These are phyloP conservation scores for Coelastrella sp. DNA, from an alignment of 139 green algal genomes.

Conservation along the genomic window DNA sequence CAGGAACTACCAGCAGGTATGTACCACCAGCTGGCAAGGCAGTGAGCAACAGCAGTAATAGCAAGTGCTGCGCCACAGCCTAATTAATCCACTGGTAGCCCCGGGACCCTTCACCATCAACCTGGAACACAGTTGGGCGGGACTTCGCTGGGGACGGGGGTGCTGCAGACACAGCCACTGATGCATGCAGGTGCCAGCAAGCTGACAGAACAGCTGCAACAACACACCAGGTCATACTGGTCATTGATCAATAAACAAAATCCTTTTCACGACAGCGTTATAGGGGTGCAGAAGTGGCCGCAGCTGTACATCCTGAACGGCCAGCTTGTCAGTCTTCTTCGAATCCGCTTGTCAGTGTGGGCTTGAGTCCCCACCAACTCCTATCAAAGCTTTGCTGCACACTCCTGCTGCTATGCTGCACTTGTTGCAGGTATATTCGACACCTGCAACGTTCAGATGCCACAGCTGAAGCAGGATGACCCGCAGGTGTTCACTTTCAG, in stretches of 20 bases:
- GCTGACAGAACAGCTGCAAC: background rate
- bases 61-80: background rate
- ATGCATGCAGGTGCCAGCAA: background rate
- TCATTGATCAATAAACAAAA: background rate
- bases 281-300: background rate
- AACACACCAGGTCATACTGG: background rate
- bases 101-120: too few species aligned
- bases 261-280: background rate
- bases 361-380: background rate
- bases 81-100: background rate
- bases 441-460: background rate
- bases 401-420: background rate
- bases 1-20: slow-evolving; percentile 6
- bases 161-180: background rate
- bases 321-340: background rate
- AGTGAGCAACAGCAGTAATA: background rate
- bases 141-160: too few species aligned
- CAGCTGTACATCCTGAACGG: too few species aligned
- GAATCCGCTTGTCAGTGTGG: background rate
- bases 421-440: background rate
- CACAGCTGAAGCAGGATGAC: background rate
- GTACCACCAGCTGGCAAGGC: background rate
- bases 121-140: too few species aligned
- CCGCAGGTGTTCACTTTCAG: slow-evolving; percentile 28
- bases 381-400: background rate